Evolutionary conservation across 2,329 filamentous ascomycete species (phyloP).

Genomic region (Aureobasidium zeae): DNA sequence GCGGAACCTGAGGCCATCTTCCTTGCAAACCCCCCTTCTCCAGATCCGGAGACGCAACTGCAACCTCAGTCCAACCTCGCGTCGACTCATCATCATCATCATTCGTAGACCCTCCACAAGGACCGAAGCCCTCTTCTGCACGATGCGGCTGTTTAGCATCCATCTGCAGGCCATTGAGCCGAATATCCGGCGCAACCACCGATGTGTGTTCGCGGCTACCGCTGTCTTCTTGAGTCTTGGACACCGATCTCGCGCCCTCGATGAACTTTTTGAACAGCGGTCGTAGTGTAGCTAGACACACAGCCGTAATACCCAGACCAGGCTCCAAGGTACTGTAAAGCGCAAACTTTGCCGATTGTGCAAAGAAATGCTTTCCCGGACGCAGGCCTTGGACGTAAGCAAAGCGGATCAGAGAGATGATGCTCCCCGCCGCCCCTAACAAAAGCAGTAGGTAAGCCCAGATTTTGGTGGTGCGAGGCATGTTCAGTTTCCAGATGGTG

Average conservation of each 20-base stretch:
- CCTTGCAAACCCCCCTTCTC: neutral
- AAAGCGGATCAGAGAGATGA: slow-evolving; percentile 17
- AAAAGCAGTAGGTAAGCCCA: slow-evolving; percentile 15
- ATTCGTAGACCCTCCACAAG: too few species aligned
- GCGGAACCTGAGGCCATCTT: neutral
- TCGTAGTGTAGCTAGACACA: slow-evolving; percentile 20
- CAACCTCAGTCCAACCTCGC: neutral
- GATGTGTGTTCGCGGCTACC: neutral
- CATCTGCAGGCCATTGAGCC: slow-evolving; percentile 2
- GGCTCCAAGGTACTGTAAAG: slow-evolving; percentile 20
- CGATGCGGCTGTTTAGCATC: neutral
- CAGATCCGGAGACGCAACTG: neutral
- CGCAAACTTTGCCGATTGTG: slow-evolving; percentile 13
- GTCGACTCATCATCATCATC: neutral
- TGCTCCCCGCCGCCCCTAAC: slow-evolving; percentile 16
- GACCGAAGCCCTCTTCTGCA: neutral
- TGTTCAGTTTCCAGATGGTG: slow-evolving; percentile 16
- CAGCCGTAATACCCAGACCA: slow-evolving; percentile 22
- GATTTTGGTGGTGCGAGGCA: slow-evolving; percentile 15
- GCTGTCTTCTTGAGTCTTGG: neutral
- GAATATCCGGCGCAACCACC: neutral
- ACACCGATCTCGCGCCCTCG: slow-evolving; percentile 2
- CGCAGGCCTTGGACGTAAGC: slow-evolving; percentile 13
- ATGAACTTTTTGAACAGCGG: slow-evolving; percentile 19
- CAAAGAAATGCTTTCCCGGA: slow-evolving; percentile 12